A percentile compares a stretch with the other conserved stretches of the same genome.
Evolutionary conservation across 371 early-diverging fungal species (phyloP).

Genomic region (Circinella minor): DNA sequence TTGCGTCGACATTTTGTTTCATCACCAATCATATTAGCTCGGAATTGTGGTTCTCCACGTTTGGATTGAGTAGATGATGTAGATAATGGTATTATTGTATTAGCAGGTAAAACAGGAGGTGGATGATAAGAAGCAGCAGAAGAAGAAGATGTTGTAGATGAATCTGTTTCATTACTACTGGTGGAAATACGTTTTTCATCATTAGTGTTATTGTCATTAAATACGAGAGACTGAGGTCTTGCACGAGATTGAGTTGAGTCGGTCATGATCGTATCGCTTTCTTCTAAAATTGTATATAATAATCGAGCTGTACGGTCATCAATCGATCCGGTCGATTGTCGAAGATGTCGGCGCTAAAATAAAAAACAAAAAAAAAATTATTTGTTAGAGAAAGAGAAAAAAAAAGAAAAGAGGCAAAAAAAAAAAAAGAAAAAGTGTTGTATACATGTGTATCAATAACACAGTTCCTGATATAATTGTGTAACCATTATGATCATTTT

Average conservation of each 20-base stretch:
- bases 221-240: slow-evolving; percentile 5
- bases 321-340: slow-evolving; percentile 23
- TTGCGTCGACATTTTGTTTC: slow-evolving; percentile 39
- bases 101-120: slow-evolving; percentile 21
- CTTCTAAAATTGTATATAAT: slow-evolving; percentile 44
- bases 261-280: slow-evolving; percentile 41
- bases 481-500: background rate
- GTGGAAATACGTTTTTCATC: slow-evolving; percentile 11
- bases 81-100: background rate
- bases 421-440: too few species aligned
- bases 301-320: slow-evolving; percentile 23
- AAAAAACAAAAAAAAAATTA: background rate
- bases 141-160: slow-evolving; percentile 16
- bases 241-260: slow-evolving; percentile 21
- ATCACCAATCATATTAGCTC: slow-evolving; percentile 26
- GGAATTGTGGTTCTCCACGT: slow-evolving; percentile 26
- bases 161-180: slow-evolving; percentile 13
- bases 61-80: slow-evolving; percentile 6
- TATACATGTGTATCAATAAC: too few species aligned
- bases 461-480: slow-evolving; percentile 5
- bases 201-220: slow-evolving; percentile 5
- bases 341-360: slow-evolving; percentile 13
- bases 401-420: background rate
- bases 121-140: slow-evolving; percentile 20
- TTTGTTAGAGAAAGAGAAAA: background rate